Evolutionary conservation across 176 grass and related monocot genomes (phyloP).

Genomic region (Bonia amplexicaulis): DNA sequence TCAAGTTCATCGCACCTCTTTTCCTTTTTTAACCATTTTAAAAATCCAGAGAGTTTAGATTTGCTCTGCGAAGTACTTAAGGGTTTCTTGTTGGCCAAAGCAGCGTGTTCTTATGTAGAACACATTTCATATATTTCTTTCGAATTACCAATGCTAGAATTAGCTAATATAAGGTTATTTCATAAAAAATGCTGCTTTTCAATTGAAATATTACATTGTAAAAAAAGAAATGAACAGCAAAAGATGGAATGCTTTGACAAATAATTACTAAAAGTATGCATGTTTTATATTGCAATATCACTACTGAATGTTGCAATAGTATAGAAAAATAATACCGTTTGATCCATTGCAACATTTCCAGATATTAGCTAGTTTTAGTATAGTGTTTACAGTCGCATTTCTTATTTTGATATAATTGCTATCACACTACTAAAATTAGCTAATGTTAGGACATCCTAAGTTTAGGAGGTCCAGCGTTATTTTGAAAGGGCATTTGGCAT

Average conservation of each 20-base stretch:
- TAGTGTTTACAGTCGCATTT: neutral
- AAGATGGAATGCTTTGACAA: neutral
- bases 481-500: neutral
- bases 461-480: neutral
- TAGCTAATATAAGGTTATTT: neutral
- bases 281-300: neutral
- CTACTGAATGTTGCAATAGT: neutral
- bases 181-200: neutral
- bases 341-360: neutral
- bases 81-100: neutral
- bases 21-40: neutral
- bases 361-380: neutral
- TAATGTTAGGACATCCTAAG: neutral
- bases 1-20: neutral
- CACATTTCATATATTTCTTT: neutral
- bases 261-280: neutral
- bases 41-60: neutral
- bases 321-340: neutral
- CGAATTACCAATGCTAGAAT: neutral
- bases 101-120: neutral
- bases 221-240: neutral
- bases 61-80: neutral
- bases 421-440: neutral
- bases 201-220: neutral
- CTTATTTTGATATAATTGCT: neutral